Percentiles rank a stretch among this genome's conserved stretches.
These are phyloP conservation scores for Torrubiellomyces zombiae DNA, from an alignment of 2,329 filamentous ascomycete species.

Conservation along the genomic window DNA sequence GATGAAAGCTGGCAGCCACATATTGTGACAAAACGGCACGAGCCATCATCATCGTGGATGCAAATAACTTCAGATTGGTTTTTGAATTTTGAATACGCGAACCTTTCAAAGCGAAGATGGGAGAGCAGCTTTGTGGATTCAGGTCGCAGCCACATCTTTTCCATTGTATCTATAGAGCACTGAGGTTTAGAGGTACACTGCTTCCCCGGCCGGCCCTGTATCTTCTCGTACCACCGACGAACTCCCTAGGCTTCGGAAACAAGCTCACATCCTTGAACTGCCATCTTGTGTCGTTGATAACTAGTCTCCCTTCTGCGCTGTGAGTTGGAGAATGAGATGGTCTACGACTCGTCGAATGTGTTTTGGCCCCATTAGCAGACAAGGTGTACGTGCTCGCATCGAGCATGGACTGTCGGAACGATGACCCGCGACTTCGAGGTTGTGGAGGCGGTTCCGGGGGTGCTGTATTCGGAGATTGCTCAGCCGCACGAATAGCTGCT, in stretches of 20 bases:
- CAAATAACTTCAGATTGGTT: no score
- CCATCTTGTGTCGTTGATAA: conserved; percentile 67
- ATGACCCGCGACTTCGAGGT: conserved; percentile 24
- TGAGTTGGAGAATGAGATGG: conserved; percentile 13
- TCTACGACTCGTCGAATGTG: conserved; percentile 25
- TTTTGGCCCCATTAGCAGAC: conserved; percentile 42
- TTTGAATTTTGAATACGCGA: no score
- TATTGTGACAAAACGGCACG: no score
- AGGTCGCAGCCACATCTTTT: no score
- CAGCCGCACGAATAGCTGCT: conserved; percentile 26
- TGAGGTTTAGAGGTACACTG: conserved; percentile 81
- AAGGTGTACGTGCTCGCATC: conserved; percentile 66
- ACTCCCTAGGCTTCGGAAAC: conserved; percentile 73
- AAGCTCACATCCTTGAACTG: conserved; percentile 70
- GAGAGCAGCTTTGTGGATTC: no score
- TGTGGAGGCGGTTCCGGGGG: conserved; percentile 20
- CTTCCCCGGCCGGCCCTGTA: conserved; percentile 87
- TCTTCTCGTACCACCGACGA: conserved; percentile 53
- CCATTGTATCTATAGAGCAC: conserved; percentile 22
- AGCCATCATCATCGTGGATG: no score
- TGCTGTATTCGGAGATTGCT: conserved; percentile 14
- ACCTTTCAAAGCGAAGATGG: no score
- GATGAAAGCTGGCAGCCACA: no score
- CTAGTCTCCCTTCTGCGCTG: conserved; percentile 21
- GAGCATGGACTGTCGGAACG: conserved; percentile 45